Conservation (phyloP, 2,329 filamentous ascomycete genomes). For the Neoascochyta sp. region DNA sequence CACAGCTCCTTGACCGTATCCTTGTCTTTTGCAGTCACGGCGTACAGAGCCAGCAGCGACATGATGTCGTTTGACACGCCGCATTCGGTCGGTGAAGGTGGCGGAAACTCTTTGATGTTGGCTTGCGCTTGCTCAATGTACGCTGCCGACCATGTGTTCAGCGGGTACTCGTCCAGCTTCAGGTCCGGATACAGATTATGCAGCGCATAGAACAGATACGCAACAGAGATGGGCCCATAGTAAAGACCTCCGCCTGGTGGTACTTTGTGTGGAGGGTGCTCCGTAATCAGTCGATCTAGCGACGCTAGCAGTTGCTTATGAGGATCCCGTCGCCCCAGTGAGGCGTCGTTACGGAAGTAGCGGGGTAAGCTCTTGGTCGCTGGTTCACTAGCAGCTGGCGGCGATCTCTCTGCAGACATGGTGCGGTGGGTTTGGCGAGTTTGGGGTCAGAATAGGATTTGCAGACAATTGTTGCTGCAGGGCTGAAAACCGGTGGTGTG, state of each 20-base stretch:
- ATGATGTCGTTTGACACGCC: conserved; percentile 52
- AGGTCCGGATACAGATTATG: conserved; percentile 49
- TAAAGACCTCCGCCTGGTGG: conserved; percentile 49
- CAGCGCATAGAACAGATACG: conserved; percentile 50
- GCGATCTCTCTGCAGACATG: conserved; percentile 29
- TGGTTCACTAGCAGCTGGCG: conserved; percentile 11
- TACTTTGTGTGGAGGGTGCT: conserved; percentile 46
- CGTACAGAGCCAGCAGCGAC: conserved; percentile 48
- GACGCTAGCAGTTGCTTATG: conserved; percentile 51
- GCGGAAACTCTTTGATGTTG: conserved; percentile 48
- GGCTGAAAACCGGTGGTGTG: no score
- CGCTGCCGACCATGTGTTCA: conserved; percentile 50
- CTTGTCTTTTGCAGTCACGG: conserved; percentile 48
- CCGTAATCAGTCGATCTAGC: conserved; percentile 47
- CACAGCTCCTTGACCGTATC: conserved; percentile 51
- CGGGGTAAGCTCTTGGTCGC: conserved; percentile 34
- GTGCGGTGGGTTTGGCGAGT: conserved; percentile 1
- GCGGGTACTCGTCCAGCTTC: conserved; percentile 43
- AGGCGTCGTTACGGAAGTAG: conserved; percentile 42
- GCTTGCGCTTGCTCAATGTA: conserved; percentile 51
- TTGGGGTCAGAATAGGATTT: no score
- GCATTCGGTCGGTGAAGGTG: conserved; percentile 46
- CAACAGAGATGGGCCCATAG: conserved; percentile 49
- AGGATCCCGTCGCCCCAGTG: conserved; percentile 41
- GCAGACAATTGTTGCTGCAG: no score